Percentiles rank a stretch among this genome's conserved stretches.
Evolutionary conservation across 306 rosid species (phyloP).

Genomic region (Quercus glauca): DNA sequence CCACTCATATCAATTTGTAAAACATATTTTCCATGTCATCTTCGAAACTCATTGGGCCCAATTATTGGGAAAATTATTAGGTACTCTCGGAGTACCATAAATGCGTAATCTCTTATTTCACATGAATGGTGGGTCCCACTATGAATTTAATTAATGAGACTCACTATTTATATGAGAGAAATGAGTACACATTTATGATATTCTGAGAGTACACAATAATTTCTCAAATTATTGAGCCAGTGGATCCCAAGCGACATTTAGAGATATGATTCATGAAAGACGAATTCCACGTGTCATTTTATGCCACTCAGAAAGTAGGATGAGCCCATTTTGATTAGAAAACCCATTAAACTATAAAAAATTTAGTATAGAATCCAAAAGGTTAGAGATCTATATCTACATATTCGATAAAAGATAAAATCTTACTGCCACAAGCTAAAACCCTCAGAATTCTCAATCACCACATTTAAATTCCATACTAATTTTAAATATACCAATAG

Average conservation of each 20-base stretch:
- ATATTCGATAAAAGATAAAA: not conserved
- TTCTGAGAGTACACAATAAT: too few species aligned
- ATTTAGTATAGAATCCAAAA: conserved; percentile 56
- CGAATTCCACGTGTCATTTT: conserved; percentile 26
- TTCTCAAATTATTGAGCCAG: not conserved
- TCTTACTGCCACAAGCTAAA: not conserved
- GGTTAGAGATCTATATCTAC: conserved; percentile 26
- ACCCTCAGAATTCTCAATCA: conserved; percentile 25
- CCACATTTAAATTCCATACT: not conserved
- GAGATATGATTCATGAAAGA: conserved; percentile 3
- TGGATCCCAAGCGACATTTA: conserved; percentile 14
- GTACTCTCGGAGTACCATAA: too few species aligned
- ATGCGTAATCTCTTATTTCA: too few species aligned
- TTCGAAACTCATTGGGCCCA: conserved; percentile 31
- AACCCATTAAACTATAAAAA: conserved; percentile 34
- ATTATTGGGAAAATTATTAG: not conserved
- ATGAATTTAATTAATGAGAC: too few species aligned
- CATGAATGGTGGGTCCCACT: too few species aligned
- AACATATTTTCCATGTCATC: conserved; percentile 2
- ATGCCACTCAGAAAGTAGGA: conserved; percentile 35
- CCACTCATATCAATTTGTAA: conserved; percentile 8
- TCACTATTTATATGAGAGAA: too few species aligned
- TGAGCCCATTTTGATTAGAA: conserved; percentile 45
- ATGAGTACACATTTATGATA: too few species aligned
- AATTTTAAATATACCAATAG: not conserved